Base-by-base conservation (phyloP, 805 yeast genomes). In the Metschnikowia henanensis region DNA sequence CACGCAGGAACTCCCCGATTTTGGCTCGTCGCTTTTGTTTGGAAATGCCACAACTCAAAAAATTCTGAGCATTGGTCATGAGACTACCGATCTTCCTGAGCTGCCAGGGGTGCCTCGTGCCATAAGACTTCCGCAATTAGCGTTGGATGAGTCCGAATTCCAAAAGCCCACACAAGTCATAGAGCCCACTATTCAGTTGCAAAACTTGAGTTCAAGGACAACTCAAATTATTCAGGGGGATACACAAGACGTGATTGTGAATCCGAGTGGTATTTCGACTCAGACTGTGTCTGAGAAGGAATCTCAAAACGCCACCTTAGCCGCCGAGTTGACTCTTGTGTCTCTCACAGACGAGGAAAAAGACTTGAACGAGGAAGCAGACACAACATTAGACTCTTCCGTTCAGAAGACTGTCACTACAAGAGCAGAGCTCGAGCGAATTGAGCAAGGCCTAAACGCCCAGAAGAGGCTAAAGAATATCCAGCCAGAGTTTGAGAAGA, bases 311-410 rank as follows among this genome's bases (percentile, higher is more conserved):
- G 52, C 50, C 31, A 52, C 47, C 40, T 53, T 68, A 20, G 64
- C 64, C 37, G 62, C 61, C 2, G 74, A 71, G 30, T 55, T 70
- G 19, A 46, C 67, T 0, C 59, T 52, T 30, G 52, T 57, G 2
- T 51, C 74, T 0, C 53, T 70, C 20, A 65, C 73, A 2, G 75
- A 70, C 39, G 75, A 70, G 45, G 75, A 71, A 42, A 52, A 64
- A 17, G 75, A 68, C 31, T 51, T 66, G 33, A 47, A 58, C 22
- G 60, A 59, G 5, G 55, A 47, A 16, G 52, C 50, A 2, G 55
- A 58, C 30, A 60, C 56, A 20, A 46, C 55, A 18, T 36, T 53
- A 1, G 60, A 57, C 30, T 59, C 62, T 7, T 51, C 61, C 3
- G 40, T 55, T 41, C 43, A 50, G 44, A 43, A 41, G 22, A 39